Evolutionary conservation across 306 rosid genomes (phyloP).

Genomic region (Trichosanthes cucumerina): DNA sequence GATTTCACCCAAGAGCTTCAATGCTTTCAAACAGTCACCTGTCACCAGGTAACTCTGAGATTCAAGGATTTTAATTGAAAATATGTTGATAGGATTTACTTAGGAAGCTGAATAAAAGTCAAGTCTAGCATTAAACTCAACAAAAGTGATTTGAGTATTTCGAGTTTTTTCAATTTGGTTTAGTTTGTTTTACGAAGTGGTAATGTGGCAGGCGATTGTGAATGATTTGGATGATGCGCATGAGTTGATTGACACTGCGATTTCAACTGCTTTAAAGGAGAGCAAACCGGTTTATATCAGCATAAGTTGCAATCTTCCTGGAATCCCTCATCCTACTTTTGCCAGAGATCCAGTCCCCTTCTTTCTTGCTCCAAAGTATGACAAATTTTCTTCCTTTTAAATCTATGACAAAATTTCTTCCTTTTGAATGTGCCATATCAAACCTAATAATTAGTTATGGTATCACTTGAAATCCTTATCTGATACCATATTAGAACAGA

Average conservation of each 20-base stretch:
- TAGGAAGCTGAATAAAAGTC: not conserved
- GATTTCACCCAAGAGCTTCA: conserved; percentile 68
- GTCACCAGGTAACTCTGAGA: conserved; percentile 37
- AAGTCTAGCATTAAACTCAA: not conserved
- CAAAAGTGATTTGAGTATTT: not conserved
- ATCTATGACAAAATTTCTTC: too few relatives aligned
- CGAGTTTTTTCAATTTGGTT: not conserved
- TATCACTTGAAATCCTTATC: too few relatives aligned
- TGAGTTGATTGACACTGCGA: conserved; percentile 70
- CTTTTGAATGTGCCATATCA: not conserved
- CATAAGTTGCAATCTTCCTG: conserved; percentile 64
- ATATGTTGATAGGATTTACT: not conserved
- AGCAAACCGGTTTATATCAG: conserved; percentile 84
- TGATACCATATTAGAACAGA: too few relatives aligned
- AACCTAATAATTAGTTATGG: not conserved
- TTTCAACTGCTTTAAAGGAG: conserved; percentile 85
- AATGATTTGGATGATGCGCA: conserved; percentile 76
- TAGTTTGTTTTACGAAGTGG: not conserved
- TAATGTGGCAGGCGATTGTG: conserved; percentile 57
- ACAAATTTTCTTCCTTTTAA: not conserved
- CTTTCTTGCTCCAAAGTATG: conserved; percentile 55
- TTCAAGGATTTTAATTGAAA: not conserved
- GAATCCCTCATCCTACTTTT: conserved; percentile 64
- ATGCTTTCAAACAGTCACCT: conserved; percentile 73
- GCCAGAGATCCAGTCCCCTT: conserved; percentile 77